Base-by-base conservation (phyloP, 345 rosid genomes). In the Erysimum cheiranthoides region DNA sequence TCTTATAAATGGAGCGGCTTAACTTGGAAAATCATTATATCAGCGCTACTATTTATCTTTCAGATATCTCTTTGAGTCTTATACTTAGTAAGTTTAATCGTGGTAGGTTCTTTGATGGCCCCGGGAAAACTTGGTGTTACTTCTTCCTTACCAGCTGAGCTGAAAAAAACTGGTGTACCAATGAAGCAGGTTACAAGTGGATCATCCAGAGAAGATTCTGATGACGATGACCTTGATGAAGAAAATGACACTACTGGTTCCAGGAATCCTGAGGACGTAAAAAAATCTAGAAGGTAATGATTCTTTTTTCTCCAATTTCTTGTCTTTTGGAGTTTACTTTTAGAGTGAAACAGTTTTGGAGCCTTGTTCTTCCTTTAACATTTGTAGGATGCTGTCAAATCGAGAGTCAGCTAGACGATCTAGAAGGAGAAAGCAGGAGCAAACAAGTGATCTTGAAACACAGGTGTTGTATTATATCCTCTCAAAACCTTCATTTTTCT, bases 331-430 rank as follows among this genome's bases (percentile, higher is more conserved):
- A 36, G 45, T 10, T 42, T 60, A 60, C 5, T 18, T 61, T 25
- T 31, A 13, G 12, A 35, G 21, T 40, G 38, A 50, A 27, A 46
- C 35, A n/a, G 47, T 69, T 61, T 40, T 42, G 21, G 6, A 78
- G 1, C 63, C 6, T 25, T 58, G 10, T 49, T 71, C 25, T 66
- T 60, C 13, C 38, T 6, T 61, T 16, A n/a, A 34, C 36, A 12
- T 62, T 4, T 61, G 27, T 82, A 95, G 99, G 88, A 93, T 91
- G 98, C 81, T 79, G 79, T 96, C 99, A 47, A 96, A 96, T 86
- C 89, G 98, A 74, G 99, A 96, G 85, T 96, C 99, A 38, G 98
- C 99, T 43, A 89, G 98, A 74, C 97, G 98, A 16, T 96, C 98
- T 64, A 85, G 99, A 85, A 86, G 89, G 82, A 88, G 97, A 82